These are phyloP conservation scores for Asterella californica DNA, from an alignment of 225 moss, liverwort and hornwort species.

Conservation along the genomic window DNA sequence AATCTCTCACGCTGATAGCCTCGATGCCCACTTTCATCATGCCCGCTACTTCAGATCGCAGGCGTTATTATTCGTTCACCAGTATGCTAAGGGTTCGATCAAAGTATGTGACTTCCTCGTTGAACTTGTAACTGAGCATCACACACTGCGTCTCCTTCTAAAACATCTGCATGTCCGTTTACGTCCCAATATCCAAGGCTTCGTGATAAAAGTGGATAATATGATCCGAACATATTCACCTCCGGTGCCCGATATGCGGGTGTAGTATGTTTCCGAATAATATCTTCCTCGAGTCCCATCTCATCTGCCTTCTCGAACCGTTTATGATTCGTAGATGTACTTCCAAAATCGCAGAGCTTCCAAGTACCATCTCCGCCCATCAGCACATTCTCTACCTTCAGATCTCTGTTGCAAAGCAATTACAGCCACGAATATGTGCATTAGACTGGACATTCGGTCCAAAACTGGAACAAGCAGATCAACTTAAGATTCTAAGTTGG, in stretches of 20 bases:
- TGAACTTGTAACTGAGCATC: neutral
- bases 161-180: neutral
- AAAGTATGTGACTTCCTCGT: neutral
- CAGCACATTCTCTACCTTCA: constrained; percentile 96
- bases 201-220: neutral
- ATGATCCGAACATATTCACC: constrained; percentile 32
- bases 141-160: neutral
- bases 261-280: constrained; percentile 88
- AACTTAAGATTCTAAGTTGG: neutral
- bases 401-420: constrained; percentile 55
- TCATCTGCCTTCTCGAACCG: constrained; percentile 92
- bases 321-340: constrained; percentile 89
- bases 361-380: constrained; percentile 86
- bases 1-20: neutral
- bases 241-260: constrained; percentile 97
- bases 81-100: neutral
- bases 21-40: neutral
- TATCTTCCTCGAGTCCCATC: constrained; percentile 98
- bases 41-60: neutral
- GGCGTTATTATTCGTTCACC: neutral
- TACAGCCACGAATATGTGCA: neutral
- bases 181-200: neutral
- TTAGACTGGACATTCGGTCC: neutral
- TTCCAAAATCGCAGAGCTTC: constrained; percentile 98
- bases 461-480: neutral